phyloP scores from a whole-genome alignment of 331 rosid species.

The Quercus tomentella region DNA sequence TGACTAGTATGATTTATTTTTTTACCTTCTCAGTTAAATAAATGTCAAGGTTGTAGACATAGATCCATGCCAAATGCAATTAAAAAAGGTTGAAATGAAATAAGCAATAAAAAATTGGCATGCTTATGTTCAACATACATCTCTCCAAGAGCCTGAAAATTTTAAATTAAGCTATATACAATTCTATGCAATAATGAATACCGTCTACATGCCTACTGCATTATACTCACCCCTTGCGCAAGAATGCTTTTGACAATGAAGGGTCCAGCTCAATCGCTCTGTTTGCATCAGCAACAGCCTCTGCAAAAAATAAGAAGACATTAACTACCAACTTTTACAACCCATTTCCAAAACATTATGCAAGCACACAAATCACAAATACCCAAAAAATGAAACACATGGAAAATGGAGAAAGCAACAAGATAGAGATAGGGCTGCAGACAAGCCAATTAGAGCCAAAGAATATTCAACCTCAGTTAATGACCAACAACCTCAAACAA shows the following conservation, averaged over 20 bases:
- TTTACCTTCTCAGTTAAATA: background rate
- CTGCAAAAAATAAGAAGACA: constrained; percentile 30
- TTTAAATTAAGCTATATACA: background rate
- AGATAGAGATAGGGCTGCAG: background rate
- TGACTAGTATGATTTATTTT: background rate
- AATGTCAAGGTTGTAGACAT: background rate
- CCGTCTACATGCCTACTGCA: background rate
- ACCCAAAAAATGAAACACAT: background rate
- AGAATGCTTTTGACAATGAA: constrained; percentile 54
- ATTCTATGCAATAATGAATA: background rate
- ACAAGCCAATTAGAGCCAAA: background rate
- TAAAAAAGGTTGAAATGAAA: too few species aligned
- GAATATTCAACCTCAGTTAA: background rate
- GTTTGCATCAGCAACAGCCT: constrained; percentile 78
- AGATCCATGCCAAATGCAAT: background rate
- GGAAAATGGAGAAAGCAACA: background rate
- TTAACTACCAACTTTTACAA: background rate
- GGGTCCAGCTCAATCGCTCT: constrained; percentile 71
- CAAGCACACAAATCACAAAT: background rate
- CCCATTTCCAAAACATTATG: background rate
- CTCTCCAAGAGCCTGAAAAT: background rate
- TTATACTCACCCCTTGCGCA: constrained; percentile 71
- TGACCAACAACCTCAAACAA: background rate
- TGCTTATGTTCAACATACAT: background rate
- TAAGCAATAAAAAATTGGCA: too few species aligned